Evolutionary conservation across 495 filamentous ascomycete genomes (phyloP).

Genomic region (Daldinia vernicosa): DNA sequence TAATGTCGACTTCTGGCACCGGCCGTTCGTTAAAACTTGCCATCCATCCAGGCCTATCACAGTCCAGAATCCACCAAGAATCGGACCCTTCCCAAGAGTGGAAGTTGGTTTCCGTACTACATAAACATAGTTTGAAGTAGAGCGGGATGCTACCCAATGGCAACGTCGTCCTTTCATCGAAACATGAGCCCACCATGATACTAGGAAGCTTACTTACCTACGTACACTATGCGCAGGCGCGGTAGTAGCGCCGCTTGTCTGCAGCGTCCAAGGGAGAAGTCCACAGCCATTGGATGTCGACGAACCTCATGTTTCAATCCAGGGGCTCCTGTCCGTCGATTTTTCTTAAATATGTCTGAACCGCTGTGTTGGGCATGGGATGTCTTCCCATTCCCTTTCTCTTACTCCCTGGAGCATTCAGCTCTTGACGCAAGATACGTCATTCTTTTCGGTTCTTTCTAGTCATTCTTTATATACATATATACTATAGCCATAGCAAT

Average conservation of each 20-base stretch:
- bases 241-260: conserved; percentile 20
- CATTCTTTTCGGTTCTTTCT: conserved; percentile 49
- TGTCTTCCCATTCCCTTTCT: background rate
- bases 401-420: conserved; percentile 40
- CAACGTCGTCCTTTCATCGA: conserved; percentile 15
- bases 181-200: conserved; percentile 17
- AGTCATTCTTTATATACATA: conserved; percentile 37
- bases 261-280: conserved; percentile 26
- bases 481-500: conserved; percentile 47
- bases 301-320: conserved; percentile 8
- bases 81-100: conserved; percentile 26
- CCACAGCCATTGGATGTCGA: conserved; percentile 7
- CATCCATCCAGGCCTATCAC: conserved; percentile 8
- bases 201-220: conserved; percentile 8
- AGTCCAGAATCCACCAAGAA: conserved; percentile 20
- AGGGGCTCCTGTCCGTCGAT: conserved; percentile 19
- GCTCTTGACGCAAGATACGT: conserved; percentile 60
- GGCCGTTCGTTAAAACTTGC: conserved; percentile 14
- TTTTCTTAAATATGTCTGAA: conserved; percentile 29
- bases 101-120: conserved; percentile 26
- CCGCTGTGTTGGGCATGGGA: background rate
- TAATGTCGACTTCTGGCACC: conserved; percentile 19
- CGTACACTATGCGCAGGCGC: background rate
- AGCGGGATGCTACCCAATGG: conserved; percentile 23
- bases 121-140: conserved; percentile 13